phyloP scores from a whole-genome alignment of 2,329 filamentous ascomycete species.

The Atkinsonella hypoxylon region DNA sequence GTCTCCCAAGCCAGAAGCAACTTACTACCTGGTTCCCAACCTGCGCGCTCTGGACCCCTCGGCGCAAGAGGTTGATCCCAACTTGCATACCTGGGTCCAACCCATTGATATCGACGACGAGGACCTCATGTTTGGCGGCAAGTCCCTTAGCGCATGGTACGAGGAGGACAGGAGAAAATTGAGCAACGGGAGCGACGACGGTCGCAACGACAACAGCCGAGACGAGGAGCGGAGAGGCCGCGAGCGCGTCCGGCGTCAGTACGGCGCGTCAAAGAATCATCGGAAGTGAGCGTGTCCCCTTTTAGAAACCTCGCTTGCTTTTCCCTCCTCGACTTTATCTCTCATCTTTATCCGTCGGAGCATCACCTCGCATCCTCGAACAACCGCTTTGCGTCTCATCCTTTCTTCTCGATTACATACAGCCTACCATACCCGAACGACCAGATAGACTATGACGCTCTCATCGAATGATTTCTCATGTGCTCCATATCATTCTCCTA shows the following conservation, averaged over 20 bases:
- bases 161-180: slow-evolving; percentile 34
- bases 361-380: too few species aligned
- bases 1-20: slow-evolving; percentile 12
- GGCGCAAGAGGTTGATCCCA: slow-evolving; percentile 21
- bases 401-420: too few species aligned
- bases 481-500: not conserved
- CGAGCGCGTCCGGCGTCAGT: slow-evolving; percentile 17
- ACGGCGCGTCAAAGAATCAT: not conserved
- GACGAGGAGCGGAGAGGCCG: slow-evolving; percentile 9
- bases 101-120: slow-evolving; percentile 49
- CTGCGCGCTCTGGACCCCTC: slow-evolving; percentile 20
- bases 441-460: too few species aligned
- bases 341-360: too few species aligned
- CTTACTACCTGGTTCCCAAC: slow-evolving; percentile 22
- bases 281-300: slow-evolving; percentile 4
- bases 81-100: slow-evolving; percentile 34
- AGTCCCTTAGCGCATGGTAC: slow-evolving; percentile 47
- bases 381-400: too few species aligned
- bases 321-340: too few species aligned
- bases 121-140: slow-evolving; percentile 48
- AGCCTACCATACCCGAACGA: too few species aligned
- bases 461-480: too few species aligned
- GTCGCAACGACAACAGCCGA: slow-evolving; percentile 21
- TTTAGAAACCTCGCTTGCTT: too few species aligned
- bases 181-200: slow-evolving; percentile 26